Base-by-base conservation (phyloP, 1,284 basidiomycete genomes). In the Sporisorium graminicola region DNA sequence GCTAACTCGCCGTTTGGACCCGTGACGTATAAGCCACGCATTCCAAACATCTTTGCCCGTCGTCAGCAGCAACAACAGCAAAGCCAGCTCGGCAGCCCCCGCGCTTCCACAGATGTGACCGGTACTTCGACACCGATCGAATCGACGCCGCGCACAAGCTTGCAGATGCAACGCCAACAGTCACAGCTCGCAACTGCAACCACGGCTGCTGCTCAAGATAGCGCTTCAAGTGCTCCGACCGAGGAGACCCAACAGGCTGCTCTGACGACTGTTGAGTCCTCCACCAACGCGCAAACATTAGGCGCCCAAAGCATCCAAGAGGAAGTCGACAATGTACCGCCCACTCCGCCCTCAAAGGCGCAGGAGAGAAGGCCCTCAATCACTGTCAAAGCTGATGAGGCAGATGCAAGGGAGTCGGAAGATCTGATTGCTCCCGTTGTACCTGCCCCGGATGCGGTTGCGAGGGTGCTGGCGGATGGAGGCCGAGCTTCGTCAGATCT, bases 41-140 rank as follows among this genome's bases (percentile, higher is more conserved):
- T 76, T 20, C 74, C 74, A 0, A 71, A 71, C 56, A 71, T 76
- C 40, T 76, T 76, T 60, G 65, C 68, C 20, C 74, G 74, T 47
- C 68, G 74, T 22, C 74, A 76, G 44, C 74, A 76, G 43, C 73
- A 76, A 33, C 65, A 72, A 12, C 64, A 72, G 27, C 69, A 64
- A 22, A 58, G 63, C 43, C 62, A 71, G 58, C 26, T 59, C 2
- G 43, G 29, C 27, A 75, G 73, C 29, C 67, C 73, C 20, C 66
- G 67, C 20, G 67, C 46, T 22, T 75, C 73, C 2, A 58, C 53
- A 1, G 73, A 75, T 20, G 55, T 63, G 13, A 42, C 66, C 12
- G 50, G 62, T 18, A 24, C 42, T 27, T 51, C 58, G 8, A 63
- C 60, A 5, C 59, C 60, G 2, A 24, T 31, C 7, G 73, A 75